Evolutionary conservation across 2,329 filamentous ascomycete genomes (phyloP), one percentile per base, ranked within the genome.

Genomic region (Phoma sp.): DNA sequence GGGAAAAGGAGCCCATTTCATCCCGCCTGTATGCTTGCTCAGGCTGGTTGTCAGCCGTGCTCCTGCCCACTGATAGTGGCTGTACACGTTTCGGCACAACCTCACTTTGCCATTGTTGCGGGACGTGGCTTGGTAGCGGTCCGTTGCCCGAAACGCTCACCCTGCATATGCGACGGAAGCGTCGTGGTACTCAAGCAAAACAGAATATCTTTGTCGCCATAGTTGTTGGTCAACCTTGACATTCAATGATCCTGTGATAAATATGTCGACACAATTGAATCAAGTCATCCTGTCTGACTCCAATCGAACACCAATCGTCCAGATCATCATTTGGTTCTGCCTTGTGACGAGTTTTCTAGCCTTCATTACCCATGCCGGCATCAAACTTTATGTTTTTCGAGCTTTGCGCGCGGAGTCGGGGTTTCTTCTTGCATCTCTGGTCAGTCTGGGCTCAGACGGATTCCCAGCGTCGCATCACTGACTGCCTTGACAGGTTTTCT

Each of bases 301-400:
- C 14, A 67, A 68, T 33, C 53, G 56, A 9, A 67, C 60, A 25
- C 66, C 66, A 11, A 49, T 67, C 7, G 51, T 68, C n/a, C 62
- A 68, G 30, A 66, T 68, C 21, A 38, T 64, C n/a, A 57, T 60
- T 12, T 68, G 64, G 64, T 52, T 68, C 20, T 54, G 47, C 25
- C 47, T 68, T 9, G 57, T 52, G 6, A 56, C 59, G 2, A 62
- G 61, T 26, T 46, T 62, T 3, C 32, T 68, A 11, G 62, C 65
- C 1, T 63, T 67, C 32, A 25, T 62, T 2, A 60, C 59, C 10
- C 62, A 66, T 32, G 61, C 63, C 12, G 57, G 62, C 7, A 60
- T 65, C 43, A 61, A 61, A 21, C 39, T 64, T n/a, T 65, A 62
- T 30, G 53, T 61, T 3, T 63, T 60, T 15, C 50, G 56, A 4